A percentile compares a stretch with the other conserved stretches of the same genome.
These are phyloP conservation scores for Glycine tomentella DNA, from an alignment of 306 rosid species.

Conservation along the genomic window DNA sequence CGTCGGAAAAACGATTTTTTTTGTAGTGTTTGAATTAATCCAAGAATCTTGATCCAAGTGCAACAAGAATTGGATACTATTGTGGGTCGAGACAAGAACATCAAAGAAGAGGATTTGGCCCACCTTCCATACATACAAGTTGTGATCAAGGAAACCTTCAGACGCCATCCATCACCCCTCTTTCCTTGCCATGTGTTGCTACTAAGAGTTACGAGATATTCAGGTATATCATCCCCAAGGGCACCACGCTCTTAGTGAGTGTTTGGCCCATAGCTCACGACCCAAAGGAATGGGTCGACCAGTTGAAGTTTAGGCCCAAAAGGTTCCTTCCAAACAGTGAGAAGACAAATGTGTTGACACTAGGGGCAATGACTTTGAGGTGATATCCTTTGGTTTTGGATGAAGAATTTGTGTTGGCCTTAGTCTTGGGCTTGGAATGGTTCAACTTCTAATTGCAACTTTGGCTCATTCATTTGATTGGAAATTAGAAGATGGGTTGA, in stretches of 20 bases:
- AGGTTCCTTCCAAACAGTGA: constrained; percentile 72
- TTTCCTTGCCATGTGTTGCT: constrained; percentile 75
- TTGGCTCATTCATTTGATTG: constrained; percentile 72
- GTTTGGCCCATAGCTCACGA: constrained; percentile 86
- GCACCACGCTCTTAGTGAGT: constrained; percentile 73
- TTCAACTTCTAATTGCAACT: constrained; percentile 67
- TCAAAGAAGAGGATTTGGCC: constrained; percentile 66
- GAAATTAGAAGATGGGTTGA: constrained; percentile 59
- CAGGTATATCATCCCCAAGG: constrained; percentile 74
- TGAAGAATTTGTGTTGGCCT: constrained; percentile 80
- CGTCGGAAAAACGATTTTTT: too few species aligned
- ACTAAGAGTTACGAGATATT: constrained; percentile 62
- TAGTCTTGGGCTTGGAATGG: constrained; percentile 76
- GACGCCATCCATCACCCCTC: constrained; percentile 88
- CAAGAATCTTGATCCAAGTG: constrained; percentile 58
- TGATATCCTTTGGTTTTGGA: constrained; percentile 88
- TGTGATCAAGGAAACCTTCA: constrained; percentile 78
- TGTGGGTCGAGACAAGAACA: constrained; percentile 65
- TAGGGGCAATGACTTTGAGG: constrained; percentile 76
- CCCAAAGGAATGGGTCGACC: constrained; percentile 64
- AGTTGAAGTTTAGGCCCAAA: constrained; percentile 72
- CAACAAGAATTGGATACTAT: constrained; percentile 66
- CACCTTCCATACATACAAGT: constrained; percentile 70
- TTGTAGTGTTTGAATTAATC: too few species aligned
- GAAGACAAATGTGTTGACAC: constrained; percentile 68